Base-by-base conservation (phyloP, 306 rosid genomes). In the Cajanus cajan region DNA sequence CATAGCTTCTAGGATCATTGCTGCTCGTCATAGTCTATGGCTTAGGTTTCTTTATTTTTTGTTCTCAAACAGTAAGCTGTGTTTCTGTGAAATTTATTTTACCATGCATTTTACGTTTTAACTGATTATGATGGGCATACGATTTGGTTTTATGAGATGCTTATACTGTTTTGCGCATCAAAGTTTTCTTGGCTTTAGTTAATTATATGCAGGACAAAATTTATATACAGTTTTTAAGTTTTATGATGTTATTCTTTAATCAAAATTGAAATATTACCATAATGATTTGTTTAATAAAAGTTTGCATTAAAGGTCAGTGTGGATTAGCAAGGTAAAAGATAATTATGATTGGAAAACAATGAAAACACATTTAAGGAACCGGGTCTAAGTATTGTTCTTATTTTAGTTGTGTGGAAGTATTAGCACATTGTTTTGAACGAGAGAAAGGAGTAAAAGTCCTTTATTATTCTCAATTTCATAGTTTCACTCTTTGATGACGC, bases 81-180 rank as follows among this genome's bases (percentile, higher is more conserved):
- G 39, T 37, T 68, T 48, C 11, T 50, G 39, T 44, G 72, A 18
- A 5, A 22, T 45, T 68, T 44, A 28, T 58, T 48, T 25, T 24
- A 47, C 39, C 15, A 8, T 57, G 19, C 22, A 40, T 76, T 61
- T 37, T 7, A n/a, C 16, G 22, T 76, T 40, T 54, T 62, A 37
- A 15, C 50, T 75, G 48, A 21, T 33, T 79, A 61, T 71, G 73
- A 71, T 71, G 66, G 66, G 40, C 65, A 4, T 71, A 10, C 3
- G 9, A 41, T 58, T 79, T 61, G 19, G 4, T 48, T 58, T 69
- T n/a, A 8, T 24, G 54, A 55, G 24, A 25, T 63, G 77, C 36
- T 73, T 66, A 5, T 31, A 71, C n/a, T 19, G 54, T 31, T 33
- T 15, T 61, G 8, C 8, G 24, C 37, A 1, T 12, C 14, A 11